phyloP scores from a whole-genome alignment of 306 rosid species.

The Glycine latifolia region DNA sequence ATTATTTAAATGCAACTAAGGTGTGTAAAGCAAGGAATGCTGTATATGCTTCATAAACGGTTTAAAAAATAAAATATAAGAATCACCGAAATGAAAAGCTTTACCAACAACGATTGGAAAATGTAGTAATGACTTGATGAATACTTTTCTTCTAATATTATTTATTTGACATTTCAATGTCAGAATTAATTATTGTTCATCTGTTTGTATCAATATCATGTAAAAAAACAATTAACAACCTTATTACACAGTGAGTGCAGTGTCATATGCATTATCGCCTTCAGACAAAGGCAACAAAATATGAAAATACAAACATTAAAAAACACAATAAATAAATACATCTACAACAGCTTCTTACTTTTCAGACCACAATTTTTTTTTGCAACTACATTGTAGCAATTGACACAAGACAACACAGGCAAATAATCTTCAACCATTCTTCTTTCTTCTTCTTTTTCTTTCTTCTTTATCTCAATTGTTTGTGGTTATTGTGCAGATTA shows the following conservation, averaged over 20 bases:
- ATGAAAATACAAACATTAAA: not conserved
- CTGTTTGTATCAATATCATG: too few species aligned
- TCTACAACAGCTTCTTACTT: too few species aligned
- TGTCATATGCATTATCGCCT: not conserved
- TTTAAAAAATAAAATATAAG: not conserved
- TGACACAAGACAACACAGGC: slow-evolving; percentile 43
- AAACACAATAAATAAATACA: slow-evolving; percentile 31
- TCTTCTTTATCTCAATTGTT: slow-evolving; percentile 19
- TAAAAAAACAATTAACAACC: not conserved
- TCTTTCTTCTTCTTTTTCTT: not conserved
- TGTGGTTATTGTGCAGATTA: slow-evolving; percentile 29
- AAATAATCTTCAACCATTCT: slow-evolving; percentile 51
- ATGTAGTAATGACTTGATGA: too few species aligned
- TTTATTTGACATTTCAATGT: too few species aligned
- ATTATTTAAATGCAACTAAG: not conserved
- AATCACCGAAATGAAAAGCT: not conserved
- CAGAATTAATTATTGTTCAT: too few species aligned
- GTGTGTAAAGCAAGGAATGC: not conserved
- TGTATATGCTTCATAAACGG: not conserved
- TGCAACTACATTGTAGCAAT: slow-evolving; percentile 50
- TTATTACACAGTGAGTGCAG: not conserved
- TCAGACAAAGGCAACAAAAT: not conserved
- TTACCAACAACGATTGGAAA: too few species aligned
- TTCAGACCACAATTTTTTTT: slow-evolving; percentile 26
- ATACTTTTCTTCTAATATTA: too few species aligned